Conservation (phyloP, 2,329 filamentous ascomycete genomes). For the Hymenoscyphus albidus region DNA sequence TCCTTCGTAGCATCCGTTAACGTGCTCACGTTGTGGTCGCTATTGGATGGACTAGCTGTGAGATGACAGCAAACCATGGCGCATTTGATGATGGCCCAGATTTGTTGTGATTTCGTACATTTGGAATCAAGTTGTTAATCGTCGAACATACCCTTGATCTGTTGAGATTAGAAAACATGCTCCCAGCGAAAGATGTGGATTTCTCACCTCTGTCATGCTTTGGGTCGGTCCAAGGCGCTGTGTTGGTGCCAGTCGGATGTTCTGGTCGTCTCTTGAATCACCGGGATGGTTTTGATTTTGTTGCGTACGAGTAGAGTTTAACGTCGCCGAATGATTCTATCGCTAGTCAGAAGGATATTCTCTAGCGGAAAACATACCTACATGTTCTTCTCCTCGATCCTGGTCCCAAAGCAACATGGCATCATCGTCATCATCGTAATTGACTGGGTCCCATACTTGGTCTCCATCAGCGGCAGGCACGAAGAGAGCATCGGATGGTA, state of each 20-base stretch:
- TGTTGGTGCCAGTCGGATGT: constrained; percentile 17
- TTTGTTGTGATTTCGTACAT: background rate
- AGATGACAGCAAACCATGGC: background rate
- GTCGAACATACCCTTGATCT: constrained; percentile 35
- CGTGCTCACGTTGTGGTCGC: background rate
- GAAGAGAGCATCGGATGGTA: constrained; percentile 66
- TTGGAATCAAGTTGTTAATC: constrained; percentile 28
- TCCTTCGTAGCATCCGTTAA: background rate
- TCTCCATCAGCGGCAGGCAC: constrained; percentile 58
- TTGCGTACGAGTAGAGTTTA: constrained; percentile 26
- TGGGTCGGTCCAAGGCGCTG: constrained; percentile 66
- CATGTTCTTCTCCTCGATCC: constrained; percentile 54
- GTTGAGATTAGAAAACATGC: constrained; percentile 21
- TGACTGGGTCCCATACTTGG: constrained; percentile 66
- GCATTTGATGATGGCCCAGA: background rate
- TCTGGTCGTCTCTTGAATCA: background rate
- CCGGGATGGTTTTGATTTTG: constrained; percentile 12
- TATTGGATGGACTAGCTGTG: background rate
- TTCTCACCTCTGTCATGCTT: constrained; percentile 62
- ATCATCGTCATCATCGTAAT: constrained; percentile 60
- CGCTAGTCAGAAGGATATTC: constrained; percentile 31
- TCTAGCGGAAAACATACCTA: constrained; percentile 38
- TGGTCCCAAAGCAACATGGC: constrained; percentile 72
- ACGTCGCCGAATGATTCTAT: constrained; percentile 21
- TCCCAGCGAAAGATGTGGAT: constrained; percentile 17